Conservation (phyloP, 2,329 filamentous ascomycete genomes). For the Aspergillus melleus region DNA sequence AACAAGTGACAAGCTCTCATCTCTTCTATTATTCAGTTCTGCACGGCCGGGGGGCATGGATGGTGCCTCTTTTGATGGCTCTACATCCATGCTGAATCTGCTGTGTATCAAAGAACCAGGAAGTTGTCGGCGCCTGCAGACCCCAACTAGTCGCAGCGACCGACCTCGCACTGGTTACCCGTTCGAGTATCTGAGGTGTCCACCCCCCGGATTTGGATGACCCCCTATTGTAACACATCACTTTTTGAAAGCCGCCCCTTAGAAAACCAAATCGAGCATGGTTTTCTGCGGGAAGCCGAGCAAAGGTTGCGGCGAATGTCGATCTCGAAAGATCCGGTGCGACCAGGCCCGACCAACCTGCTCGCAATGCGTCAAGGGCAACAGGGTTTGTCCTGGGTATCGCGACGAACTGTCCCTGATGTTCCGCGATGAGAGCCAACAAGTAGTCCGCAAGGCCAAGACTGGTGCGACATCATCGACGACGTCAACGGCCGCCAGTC, state of each 20-base stretch:
- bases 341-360: conserved; percentile 62
- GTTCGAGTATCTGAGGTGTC: conserved; percentile 2
- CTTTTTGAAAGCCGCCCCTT: neutral
- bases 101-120: neutral
- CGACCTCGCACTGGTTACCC: conserved; percentile 11
- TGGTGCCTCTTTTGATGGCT: neutral
- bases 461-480: neutral
- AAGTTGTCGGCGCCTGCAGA: neutral
- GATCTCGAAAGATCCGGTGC: conserved; percentile 51
- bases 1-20: neutral
- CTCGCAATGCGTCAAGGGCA: conserved; percentile 62
- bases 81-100: neutral
- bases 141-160: neutral
- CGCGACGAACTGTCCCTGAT: conserved; percentile 64
- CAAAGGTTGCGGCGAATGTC: conserved; percentile 47
- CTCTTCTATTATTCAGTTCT: neutral
- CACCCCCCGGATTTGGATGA: neutral
- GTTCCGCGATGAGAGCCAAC: conserved; percentile 66
- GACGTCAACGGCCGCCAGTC: neutral
- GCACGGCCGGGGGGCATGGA: neutral
- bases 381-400: conserved; percentile 63
- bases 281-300: conserved; percentile 47
- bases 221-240: neutral
- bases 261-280: conserved; percentile 27
- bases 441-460: conserved; percentile 56